These are phyloP conservation scores for Echinosophora koreensis DNA, from an alignment of 306 rosid species.

Conservation along the genomic window DNA sequence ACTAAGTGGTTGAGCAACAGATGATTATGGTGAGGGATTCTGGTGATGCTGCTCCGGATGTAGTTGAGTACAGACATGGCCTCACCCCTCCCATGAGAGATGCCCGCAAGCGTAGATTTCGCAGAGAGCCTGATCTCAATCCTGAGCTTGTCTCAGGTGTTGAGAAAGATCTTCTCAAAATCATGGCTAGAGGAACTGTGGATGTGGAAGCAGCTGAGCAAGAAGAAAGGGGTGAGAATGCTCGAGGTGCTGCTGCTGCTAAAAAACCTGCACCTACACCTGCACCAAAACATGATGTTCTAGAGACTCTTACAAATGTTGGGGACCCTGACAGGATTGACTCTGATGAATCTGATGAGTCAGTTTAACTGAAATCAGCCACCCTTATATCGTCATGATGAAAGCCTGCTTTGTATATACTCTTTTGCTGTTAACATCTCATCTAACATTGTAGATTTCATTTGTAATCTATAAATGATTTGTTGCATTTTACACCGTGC, in stretches of 20 bases:
- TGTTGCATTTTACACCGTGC: constrained; percentile 1
- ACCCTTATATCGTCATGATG: too few relatives aligned
- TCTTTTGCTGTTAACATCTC: constrained; percentile 4
- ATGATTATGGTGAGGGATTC: constrained; percentile 57
- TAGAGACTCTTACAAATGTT: too few relatives aligned
- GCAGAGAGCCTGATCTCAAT: constrained; percentile 95
- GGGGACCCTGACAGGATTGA: constrained; percentile 72
- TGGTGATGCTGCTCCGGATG: constrained; percentile 49
- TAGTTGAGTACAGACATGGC: constrained; percentile 74
- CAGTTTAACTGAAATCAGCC: constrained; percentile 54
- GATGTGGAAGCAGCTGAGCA: constrained; percentile 80
- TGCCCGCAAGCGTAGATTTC: constrained; percentile 92
- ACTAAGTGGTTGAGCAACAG: constrained; percentile 16
- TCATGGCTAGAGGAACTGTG: constrained; percentile 82
- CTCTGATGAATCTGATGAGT: constrained; percentile 87
- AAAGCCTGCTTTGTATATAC: not conserved
- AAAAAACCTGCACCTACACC: constrained; percentile 57
- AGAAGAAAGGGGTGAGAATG: constrained; percentile 47
- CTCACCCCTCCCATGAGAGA: constrained; percentile 98
- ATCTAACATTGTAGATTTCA: not conserved
- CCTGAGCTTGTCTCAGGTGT: constrained; percentile 96
- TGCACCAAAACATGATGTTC: too few relatives aligned
- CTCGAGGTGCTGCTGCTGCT: constrained; percentile 24
- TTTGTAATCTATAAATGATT: not conserved
- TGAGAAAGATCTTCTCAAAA: constrained; percentile 90